Percentiles rank a stretch among this genome's conserved stretches.
Evolutionary conservation across 306 rosid species (phyloP).

Genomic region (Herpetospermum pedunculosum): DNA sequence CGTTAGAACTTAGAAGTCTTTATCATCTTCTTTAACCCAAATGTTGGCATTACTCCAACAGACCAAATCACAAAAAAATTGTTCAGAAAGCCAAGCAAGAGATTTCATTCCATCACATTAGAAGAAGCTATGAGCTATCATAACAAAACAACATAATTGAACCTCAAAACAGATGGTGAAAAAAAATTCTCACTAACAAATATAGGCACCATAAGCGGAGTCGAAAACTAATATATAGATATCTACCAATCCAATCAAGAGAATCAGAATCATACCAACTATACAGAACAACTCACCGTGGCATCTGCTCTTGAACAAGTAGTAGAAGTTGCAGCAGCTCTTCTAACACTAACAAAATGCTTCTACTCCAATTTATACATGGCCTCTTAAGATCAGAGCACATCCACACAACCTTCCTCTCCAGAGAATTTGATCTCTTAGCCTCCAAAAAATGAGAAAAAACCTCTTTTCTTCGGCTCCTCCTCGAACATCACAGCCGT

Average conservation of each 20-base stretch:
- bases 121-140: not conserved
- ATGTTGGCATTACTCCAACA: not conserved
- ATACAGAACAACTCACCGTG: not conserved
- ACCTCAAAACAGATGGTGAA: not conserved
- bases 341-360: constrained; percentile 6
- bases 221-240: not conserved
- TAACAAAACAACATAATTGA: not conserved
- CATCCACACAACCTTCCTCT: not conserved
- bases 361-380: constrained; percentile 4
- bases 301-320: not conserved
- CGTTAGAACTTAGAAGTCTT: not conserved
- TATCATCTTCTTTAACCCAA: not conserved
- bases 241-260: not conserved
- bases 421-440: constrained; percentile 13
- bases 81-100: not conserved
- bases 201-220: not conserved
- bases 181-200: not conserved
- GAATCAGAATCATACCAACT: constrained; percentile 2
- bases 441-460: constrained; percentile 92
- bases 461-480: constrained; percentile 77
- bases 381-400: not conserved
- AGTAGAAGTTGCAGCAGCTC: not conserved
- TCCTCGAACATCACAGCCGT: constrained; percentile 86
- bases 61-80: not conserved
- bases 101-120: not conserved